phyloP scores from a whole-genome alignment of 768 basidiomycete species.

The Clavulina sp. region DNA sequence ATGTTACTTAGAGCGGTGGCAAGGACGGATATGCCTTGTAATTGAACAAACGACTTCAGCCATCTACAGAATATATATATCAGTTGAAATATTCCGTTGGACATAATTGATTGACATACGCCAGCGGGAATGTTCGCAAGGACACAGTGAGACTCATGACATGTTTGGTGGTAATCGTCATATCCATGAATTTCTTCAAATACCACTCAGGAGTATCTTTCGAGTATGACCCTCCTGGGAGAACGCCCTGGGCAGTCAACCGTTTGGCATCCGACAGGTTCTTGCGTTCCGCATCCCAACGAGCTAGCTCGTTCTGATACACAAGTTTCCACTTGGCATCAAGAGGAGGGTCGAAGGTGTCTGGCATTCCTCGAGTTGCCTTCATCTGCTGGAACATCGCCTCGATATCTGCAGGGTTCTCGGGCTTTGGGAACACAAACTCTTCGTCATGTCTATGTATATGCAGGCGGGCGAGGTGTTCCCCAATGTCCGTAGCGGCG shows the following conservation, averaged over 20 bases:
- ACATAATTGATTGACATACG: slow-evolving; percentile 28
- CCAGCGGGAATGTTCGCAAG: slow-evolving; percentile 61
- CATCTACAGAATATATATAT: slow-evolving; percentile 42
- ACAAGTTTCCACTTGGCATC: slow-evolving; percentile 92
- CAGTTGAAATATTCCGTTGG: slow-evolving; percentile 11
- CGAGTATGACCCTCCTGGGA: slow-evolving; percentile 26
- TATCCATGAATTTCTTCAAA: slow-evolving; percentile 76
- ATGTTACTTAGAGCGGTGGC: slow-evolving; percentile 61
- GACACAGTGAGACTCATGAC: slow-evolving; percentile 60
- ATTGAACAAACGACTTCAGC: slow-evolving; percentile 56
- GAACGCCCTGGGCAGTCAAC: slow-evolving; percentile 33
- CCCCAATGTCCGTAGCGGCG: slow-evolving; percentile 23
- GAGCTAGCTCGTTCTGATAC: slow-evolving; percentile 59
- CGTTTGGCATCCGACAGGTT: slow-evolving; percentile 26
- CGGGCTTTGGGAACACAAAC: slow-evolving; percentile 64
- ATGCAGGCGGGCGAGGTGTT: slow-evolving; percentile 26
- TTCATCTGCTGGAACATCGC: slow-evolving; percentile 61
- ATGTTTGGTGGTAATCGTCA: slow-evolving; percentile 66
- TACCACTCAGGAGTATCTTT: slow-evolving; percentile 85
- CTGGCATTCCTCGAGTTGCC: slow-evolving; percentile 37
- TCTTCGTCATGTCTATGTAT: slow-evolving; percentile 28
- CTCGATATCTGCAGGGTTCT: slow-evolving; percentile 61
- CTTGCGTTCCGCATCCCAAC: slow-evolving; percentile 58
- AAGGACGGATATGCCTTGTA: slow-evolving; percentile 73
- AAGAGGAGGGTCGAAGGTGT: slow-evolving; percentile 40